Evolutionary conservation across 2,329 filamentous ascomycete genomes (phyloP).

Genomic region (Boeremia exigua): DNA sequence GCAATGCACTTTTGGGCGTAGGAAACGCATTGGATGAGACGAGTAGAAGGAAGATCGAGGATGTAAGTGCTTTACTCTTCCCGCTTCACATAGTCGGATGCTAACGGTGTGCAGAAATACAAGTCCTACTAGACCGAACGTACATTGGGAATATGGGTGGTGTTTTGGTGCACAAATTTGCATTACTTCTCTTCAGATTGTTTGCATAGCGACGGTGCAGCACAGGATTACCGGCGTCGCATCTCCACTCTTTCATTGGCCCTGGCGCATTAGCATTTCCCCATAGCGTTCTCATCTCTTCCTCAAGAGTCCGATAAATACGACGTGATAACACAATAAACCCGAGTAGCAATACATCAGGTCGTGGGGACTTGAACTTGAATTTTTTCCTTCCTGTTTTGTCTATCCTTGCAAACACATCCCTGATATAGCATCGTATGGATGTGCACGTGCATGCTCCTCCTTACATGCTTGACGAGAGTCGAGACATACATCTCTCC

Average conservation of each 20-base stretch:
- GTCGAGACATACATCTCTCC: too few relatives aligned
- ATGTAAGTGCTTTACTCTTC: conserved; percentile 70
- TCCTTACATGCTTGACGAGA: background rate
- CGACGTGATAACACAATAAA: background rate
- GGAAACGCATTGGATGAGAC: conserved; percentile 88
- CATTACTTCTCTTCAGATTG: conserved; percentile 6
- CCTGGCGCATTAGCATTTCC: background rate
- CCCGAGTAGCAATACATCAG: background rate
- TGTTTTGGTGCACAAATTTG: background rate
- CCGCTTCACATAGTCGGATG: background rate
- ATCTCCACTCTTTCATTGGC: conserved; percentile 5
- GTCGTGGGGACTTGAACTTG: background rate
- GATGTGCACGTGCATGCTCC: background rate
- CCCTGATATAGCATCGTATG: too few relatives aligned
- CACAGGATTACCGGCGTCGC: conserved; percentile 5
- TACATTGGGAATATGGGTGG: background rate
- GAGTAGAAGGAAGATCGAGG: conserved; percentile 80
- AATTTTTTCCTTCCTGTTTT: background rate
- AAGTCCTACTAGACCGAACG: conserved; percentile 31
- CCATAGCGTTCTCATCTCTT: background rate
- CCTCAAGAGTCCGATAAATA: background rate
- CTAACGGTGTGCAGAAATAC: conserved; percentile 34
- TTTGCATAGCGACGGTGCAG: conserved; percentile 26
- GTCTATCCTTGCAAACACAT: background rate
- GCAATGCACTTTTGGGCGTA: conserved; percentile 87